phyloP scores from a whole-genome alignment of 306 rosid species.

The Alnus glutinosa region DNA sequence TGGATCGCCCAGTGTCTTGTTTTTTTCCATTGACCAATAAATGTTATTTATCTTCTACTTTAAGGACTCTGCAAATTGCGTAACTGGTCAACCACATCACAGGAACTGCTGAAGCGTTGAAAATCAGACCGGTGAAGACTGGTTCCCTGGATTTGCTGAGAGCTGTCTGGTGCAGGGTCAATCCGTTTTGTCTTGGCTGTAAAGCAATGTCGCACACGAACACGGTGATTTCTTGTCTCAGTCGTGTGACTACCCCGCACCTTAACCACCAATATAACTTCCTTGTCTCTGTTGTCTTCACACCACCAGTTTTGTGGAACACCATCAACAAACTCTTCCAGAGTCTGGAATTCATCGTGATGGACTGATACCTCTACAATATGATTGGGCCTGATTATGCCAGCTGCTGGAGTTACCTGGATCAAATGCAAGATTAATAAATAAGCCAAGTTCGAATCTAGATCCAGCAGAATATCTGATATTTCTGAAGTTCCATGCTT shows the following conservation, averaged over 20 bases:
- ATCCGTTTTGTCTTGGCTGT: constrained; percentile 46
- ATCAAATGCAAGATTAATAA: constrained; percentile 30
- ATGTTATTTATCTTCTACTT: constrained; percentile 29
- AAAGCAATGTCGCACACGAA: constrained; percentile 76
- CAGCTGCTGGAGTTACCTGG: constrained; percentile 84
- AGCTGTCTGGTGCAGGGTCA: constrained; percentile 36
- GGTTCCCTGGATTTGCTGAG: constrained; percentile 55
- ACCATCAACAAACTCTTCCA: constrained; percentile 82
- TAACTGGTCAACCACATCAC: constrained; percentile 70
- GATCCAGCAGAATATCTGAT: neutral
- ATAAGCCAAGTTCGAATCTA: neutral
- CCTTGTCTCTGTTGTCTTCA: constrained; percentile 84
- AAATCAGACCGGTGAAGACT: constrained; percentile 76
- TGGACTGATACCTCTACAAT: constrained; percentile 82
- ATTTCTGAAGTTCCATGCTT: neutral
- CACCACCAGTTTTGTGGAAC: constrained; percentile 85
- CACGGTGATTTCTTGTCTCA: constrained; percentile 62
- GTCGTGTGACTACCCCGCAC: constrained; percentile 59
- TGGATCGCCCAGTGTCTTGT: neutral
- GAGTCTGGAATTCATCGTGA: constrained; percentile 75
- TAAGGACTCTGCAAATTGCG: constrained; percentile 58
- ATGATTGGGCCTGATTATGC: constrained; percentile 74
- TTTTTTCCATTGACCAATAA: neutral
- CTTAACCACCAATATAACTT: constrained; percentile 74
- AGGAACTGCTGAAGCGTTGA: constrained; percentile 69